Evolutionary conservation across 1,284 basidiomycete species (phyloP).

Genomic region (Puccinia sorghi): DNA sequence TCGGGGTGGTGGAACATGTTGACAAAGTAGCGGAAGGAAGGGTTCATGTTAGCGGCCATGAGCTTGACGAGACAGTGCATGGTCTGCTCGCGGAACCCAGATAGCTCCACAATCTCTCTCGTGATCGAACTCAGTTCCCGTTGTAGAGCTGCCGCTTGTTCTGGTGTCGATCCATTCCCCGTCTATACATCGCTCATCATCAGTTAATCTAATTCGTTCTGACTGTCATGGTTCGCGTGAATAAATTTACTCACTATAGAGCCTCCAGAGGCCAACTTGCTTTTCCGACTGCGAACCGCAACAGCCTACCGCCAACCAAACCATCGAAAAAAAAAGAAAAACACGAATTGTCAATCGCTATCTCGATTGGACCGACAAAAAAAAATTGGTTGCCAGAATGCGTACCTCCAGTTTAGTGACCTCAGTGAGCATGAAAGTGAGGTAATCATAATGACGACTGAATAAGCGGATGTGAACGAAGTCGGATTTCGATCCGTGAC

Average conservation of each 20-base stretch:
- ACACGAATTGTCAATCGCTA: no score
- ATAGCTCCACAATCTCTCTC: slow-evolving; percentile 33
- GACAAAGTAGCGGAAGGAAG: slow-evolving; percentile 47
- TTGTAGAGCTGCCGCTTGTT: slow-evolving; percentile 38
- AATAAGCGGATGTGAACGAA: slow-evolving; percentile 35
- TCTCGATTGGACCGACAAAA: neutral
- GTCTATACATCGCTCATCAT: neutral
- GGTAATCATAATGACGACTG: slow-evolving; percentile 50
- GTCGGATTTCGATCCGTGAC: neutral
- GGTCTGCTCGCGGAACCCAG: slow-evolving; percentile 31
- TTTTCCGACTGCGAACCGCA: slow-evolving; percentile 37
- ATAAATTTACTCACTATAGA: neutral
- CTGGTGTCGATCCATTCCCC: slow-evolving; percentile 4
- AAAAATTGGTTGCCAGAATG: neutral
- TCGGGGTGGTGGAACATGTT: slow-evolving; percentile 50
- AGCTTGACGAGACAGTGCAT: slow-evolving; percentile 45
- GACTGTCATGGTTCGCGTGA: neutral
- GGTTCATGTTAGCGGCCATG: slow-evolving; percentile 42
- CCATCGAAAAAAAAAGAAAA: neutral
- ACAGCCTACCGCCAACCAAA: slow-evolving; percentile 26
- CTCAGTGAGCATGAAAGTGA: slow-evolving; percentile 40
- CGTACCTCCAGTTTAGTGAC: slow-evolving; percentile 46
- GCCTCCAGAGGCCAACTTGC: slow-evolving; percentile 33
- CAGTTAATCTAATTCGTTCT: neutral
- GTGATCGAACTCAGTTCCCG: slow-evolving; percentile 45